Evolutionary conservation across 495 filamentous ascomycete species (phyloP), one percentile per base, ranked within the genome.

Genomic region (Aspergillus cristatus): DNA sequence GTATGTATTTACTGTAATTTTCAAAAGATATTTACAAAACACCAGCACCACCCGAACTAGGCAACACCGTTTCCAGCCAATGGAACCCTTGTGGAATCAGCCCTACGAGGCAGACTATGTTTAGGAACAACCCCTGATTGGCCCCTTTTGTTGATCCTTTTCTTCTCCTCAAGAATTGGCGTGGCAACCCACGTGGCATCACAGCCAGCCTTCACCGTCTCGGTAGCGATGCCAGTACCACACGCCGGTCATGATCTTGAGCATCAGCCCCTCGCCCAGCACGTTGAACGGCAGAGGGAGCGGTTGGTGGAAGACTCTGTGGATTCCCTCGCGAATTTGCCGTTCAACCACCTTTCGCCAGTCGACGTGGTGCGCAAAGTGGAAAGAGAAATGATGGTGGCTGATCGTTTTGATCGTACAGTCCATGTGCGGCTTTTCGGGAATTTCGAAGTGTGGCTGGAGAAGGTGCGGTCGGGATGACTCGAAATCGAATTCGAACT

Each of bases 281-380:
- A 38, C n/a, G n/a, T 26, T 20, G 14, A 41, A 45, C 2, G 42
- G 43, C 7, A 47, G 15, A 6, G 39, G 44, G 15, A 47, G 28
- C n/a, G 40, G 39, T 20, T 39, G 39, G n/a, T 39, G 44, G 35
- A 42, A 47, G 11, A 39, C 40, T 35, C 44, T 37, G 14, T 39
- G 39, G 25, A 47, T 18, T 25, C 44, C 44, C 34, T 42, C 44
- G 7, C 44, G 44, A 14, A 47, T 38, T 26, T 47, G 44, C 39
- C 31, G 38, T 14, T 42, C 40, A 32, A 47, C 44, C 14, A 42
- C 35, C 20, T 31, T 35, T 3, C 39, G 39, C 44, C 44, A 47
- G 36, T 47, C 44, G 22, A 47, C 32, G 7, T 42, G 39, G 22
- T 47, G 44, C 10, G 44, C 35, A 35, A 47, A 42, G 17, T 47